Evolutionary conservation across 108 stramenopile species (phyloP).

Genomic region (Fistulifera pelliculosa): DNA sequence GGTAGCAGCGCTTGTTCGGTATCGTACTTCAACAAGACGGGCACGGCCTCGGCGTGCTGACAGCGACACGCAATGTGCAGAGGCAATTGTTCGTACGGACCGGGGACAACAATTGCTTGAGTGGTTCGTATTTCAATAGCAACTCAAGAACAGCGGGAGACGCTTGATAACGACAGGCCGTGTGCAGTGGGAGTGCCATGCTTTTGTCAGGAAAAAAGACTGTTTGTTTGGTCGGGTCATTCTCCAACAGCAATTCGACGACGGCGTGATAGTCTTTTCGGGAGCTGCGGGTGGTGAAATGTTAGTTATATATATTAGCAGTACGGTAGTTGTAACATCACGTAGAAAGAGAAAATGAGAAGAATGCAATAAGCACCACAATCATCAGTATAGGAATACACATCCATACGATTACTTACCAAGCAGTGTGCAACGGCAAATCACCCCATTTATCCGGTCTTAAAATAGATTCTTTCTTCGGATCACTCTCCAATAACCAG

Average conservation of each 20-base stretch:
- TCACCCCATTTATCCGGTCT: slow-evolving; percentile 52
- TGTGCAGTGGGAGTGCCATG: slow-evolving; percentile 49
- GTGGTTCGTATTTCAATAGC: slow-evolving; percentile 29
- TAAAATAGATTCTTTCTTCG: slow-evolving; percentile 27
- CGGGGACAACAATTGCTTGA: slow-evolving; percentile 27
- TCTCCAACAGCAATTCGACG: slow-evolving; percentile 44
- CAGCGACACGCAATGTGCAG: slow-evolving; percentile 58
- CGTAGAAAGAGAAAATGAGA: no score
- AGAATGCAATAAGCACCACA: no score
- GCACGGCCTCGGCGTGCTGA: slow-evolving; percentile 25
- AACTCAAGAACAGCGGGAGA: slow-evolving; percentile 36
- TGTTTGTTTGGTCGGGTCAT: slow-evolving; percentile 29
- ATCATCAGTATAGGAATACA: no score
- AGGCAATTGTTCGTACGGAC: slow-evolving; percentile 41
- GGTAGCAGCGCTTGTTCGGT: slow-evolving; percentile 30
- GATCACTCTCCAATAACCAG: slow-evolving; percentile 36
- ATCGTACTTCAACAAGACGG: slow-evolving; percentile 27
- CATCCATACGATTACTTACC: no score
- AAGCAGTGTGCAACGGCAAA: slow-evolving; percentile 15
- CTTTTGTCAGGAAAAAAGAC: slow-evolving; percentile 34
- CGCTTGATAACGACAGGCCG: slow-evolving; percentile 43
- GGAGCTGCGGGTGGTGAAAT: slow-evolving; percentile 22
- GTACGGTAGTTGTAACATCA: no score
- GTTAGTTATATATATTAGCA: background rate
- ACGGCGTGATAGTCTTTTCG: slow-evolving; percentile 19